phyloP scores from a whole-genome alignment of 1,284 basidiomycete genomes.

The Pseudozyma pruni region DNA sequence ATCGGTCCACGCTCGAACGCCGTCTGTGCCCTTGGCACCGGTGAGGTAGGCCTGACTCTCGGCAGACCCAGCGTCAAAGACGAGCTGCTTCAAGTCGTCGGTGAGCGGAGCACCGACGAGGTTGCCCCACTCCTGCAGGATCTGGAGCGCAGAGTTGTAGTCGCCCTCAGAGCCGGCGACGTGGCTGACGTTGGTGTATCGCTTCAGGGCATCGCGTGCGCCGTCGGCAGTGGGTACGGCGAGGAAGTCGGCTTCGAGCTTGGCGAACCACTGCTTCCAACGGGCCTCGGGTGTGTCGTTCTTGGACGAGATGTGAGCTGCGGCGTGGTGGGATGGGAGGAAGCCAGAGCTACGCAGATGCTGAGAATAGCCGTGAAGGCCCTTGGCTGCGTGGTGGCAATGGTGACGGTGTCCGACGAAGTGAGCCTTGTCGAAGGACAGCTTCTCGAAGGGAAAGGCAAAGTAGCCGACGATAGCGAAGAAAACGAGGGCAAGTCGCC shows the following conservation, averaged over 20 bases:
- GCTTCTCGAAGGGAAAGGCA: not conserved
- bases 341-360: slow-evolving; percentile 12
- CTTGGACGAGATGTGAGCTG: not conserved
- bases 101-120: slow-evolving; percentile 51
- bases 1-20: slow-evolving; percentile 60
- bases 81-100: slow-evolving; percentile 36
- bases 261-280: slow-evolving; percentile 36
- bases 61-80: slow-evolving; percentile 63
- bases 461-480: not conserved
- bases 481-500: not conserved
- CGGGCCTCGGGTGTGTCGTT: slow-evolving; percentile 13
- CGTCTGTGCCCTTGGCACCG: slow-evolving; percentile 16
- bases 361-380: slow-evolving; percentile 16
- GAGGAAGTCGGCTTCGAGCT: slow-evolving; percentile 48
- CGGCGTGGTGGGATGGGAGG: not conserved
- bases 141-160: slow-evolving; percentile 49
- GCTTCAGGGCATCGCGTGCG: slow-evolving; percentile 45
- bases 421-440: not conserved
- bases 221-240: slow-evolving; percentile 40
- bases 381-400: slow-evolving; percentile 7
- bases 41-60: slow-evolving; percentile 50
- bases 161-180: slow-evolving; percentile 55
- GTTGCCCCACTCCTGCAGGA: slow-evolving; percentile 57
- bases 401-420: not conserved
- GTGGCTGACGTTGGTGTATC: slow-evolving; percentile 59